Evolutionary conservation across 2,329 filamentous ascomycete species (phyloP).

Genomic region (Penicillium sp.): DNA sequence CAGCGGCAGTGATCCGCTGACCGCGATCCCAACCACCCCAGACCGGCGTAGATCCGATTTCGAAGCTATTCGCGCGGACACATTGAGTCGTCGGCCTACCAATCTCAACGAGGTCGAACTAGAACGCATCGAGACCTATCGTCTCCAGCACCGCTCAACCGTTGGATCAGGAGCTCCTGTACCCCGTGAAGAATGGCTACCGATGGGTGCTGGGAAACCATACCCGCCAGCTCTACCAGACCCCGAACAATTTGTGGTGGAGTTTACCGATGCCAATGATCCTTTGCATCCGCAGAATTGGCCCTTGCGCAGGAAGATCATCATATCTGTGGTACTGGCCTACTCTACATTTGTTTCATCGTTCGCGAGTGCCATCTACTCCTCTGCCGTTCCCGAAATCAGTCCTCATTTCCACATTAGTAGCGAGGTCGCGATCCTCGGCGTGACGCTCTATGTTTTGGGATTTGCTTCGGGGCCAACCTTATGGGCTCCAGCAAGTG

Average conservation of each 20-base stretch:
- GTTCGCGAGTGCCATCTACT: conserved; percentile 67
- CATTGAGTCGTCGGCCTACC: conserved; percentile 27
- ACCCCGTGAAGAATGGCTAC: conserved; percentile 33
- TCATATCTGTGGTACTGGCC: conserved; percentile 32
- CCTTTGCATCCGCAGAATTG: conserved; percentile 59
- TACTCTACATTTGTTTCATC: conserved; percentile 57
- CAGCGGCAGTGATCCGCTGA: conserved; percentile 16
- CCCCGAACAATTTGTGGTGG: conserved; percentile 58
- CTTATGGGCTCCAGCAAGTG: conserved; percentile 65
- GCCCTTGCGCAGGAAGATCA: conserved; percentile 47
- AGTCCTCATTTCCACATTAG: conserved; percentile 53
- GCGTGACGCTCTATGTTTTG: conserved; percentile 54
- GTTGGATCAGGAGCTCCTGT: conserved; percentile 28
- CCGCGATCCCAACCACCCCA: not conserved
- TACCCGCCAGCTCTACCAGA: conserved; percentile 51
- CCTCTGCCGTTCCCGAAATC: conserved; percentile 62
- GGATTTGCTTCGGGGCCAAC: conserved; percentile 64
- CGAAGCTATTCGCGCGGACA: conserved; percentile 1
- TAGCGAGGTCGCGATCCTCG: conserved; percentile 50
- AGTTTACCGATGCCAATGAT: conserved; percentile 57
- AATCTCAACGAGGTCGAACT: conserved; percentile 30
- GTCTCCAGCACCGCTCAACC: conserved; percentile 33
- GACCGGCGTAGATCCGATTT: conserved; percentile 9
- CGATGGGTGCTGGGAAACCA: conserved; percentile 32
- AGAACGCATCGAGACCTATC: conserved; percentile 34